Base-by-base conservation (phyloP, 768 basidiomycete species). In the Bullera alba region DNA sequence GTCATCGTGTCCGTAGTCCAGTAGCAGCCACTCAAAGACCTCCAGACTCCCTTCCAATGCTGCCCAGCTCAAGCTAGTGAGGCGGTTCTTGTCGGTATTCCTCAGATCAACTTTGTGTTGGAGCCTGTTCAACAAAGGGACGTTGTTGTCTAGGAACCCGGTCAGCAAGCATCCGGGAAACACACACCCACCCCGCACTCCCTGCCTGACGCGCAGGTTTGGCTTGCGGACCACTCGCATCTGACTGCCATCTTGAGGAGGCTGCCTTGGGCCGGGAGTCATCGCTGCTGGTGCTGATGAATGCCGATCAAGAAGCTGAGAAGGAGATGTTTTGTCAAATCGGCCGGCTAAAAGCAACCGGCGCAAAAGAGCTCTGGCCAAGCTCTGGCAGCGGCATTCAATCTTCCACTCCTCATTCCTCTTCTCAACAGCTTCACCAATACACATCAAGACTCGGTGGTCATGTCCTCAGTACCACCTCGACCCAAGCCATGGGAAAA, bases 61-160 rank as follows among this genome's bases (percentile, higher is more conserved):
- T 2, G 91, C 83, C 90, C 89, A 96, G 4, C 89, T 87, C 7
- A 96, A 73, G 12, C 87, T 90, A 0, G 92, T 95, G 67, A 85
- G 84, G 6, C 87, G 79, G 57, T 80, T 80, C 21, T 83, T 77
- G 74, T 96, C 92, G 7, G 88, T 83, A 74, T 96, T 96, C 19
- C 92, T 82, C 77, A 95, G 82, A 65, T 95, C 90, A 2, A 45
- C 50, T 46, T 69, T 68, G 48, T 86, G 82, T 48, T 89, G 78
- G 58, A 96, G 83, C 29, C 92, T 80, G 75, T 83, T 86, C 65
- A 95, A 87, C 54, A 93, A 82, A 61, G 91, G 85, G 58, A 95
- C 81, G 75, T 93, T 93, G 75, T 93, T 92, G 76, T 93, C 92
- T 96, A 67, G 23, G 15, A 39, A 10, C 38, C 7, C 38, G 39